These are phyloP conservation scores for Meredithiella fracta DNA, from an alignment of 2,329 filamentous ascomycete genomes.

Conservation along the genomic window DNA sequence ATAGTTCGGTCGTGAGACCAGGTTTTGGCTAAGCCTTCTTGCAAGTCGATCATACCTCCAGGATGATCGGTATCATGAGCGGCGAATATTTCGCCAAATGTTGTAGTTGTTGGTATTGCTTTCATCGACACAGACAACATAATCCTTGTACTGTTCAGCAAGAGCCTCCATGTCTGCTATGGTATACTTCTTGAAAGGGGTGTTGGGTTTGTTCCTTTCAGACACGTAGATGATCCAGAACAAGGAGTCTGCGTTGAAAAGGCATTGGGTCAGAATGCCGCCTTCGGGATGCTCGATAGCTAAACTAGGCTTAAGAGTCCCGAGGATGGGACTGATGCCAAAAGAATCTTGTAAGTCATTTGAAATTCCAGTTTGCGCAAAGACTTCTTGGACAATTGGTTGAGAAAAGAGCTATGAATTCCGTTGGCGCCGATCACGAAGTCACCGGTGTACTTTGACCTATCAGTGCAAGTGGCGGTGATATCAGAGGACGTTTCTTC, in stretches of 20 bases:
- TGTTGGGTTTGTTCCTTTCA: background rate
- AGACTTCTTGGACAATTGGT: background rate
- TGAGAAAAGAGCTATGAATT: constrained; percentile 23
- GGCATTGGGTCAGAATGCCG: background rate
- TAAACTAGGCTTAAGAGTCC: background rate
- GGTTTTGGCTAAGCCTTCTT: constrained; percentile 21
- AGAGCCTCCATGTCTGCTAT: too few species aligned
- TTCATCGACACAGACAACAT: background rate
- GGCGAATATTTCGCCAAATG: constrained; percentile 6
- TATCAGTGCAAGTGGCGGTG: constrained; percentile 22
- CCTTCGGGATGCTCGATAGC: background rate
- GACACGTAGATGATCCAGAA: constrained; percentile 9
- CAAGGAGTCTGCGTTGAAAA: background rate
- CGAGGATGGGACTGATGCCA: background rate
- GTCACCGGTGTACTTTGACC: constrained; percentile 21
- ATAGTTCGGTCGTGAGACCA: constrained; percentile 21
- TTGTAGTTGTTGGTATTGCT: background rate
- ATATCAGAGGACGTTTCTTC: constrained; percentile 17
- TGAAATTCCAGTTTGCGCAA: background rate
- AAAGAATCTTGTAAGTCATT: background rate
- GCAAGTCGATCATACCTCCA: constrained; percentile 19
- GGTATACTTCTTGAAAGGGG: too few species aligned
- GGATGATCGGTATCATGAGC: background rate
- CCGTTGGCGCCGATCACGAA: constrained; percentile 29
- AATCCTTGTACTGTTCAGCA: background rate